These are phyloP conservation scores for Escovopsis sp. DNA, from an alignment of 2,329 filamentous ascomycete genomes.

Conservation along the genomic window DNA sequence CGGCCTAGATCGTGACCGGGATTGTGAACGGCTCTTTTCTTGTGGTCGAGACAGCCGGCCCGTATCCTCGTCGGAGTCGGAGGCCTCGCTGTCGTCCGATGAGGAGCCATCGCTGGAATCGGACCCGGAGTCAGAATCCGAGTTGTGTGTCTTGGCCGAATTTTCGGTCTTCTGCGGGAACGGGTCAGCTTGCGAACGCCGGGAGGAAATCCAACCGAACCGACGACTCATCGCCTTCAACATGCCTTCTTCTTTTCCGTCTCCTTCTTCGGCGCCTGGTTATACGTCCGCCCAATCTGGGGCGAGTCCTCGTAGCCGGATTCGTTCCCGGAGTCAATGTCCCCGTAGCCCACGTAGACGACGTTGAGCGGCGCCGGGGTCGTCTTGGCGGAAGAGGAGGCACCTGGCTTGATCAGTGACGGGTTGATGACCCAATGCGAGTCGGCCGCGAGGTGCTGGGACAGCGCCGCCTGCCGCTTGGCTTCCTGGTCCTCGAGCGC, in stretches of 20 bases:
- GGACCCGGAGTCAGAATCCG: constrained; percentile 7
- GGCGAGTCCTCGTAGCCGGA: constrained; percentile 20
- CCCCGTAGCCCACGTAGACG: constrained; percentile 41
- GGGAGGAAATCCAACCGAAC: neutral
- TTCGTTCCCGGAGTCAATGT: constrained; percentile 29
- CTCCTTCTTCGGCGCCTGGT: constrained; percentile 4
- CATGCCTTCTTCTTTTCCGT: constrained; percentile 12
- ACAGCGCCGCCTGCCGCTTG: constrained; percentile 45
- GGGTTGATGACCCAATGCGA: constrained; percentile 62
- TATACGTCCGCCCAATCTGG: constrained; percentile 21
- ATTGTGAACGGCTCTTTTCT: constrained; percentile 16
- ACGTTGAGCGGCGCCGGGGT: constrained; percentile 35
- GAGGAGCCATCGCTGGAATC: constrained; percentile 13
- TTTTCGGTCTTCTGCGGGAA: neutral
- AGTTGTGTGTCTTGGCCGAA: neutral
- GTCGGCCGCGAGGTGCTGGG: constrained; percentile 51
- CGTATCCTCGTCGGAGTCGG: constrained; percentile 12
- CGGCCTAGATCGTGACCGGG: constrained; percentile 16
- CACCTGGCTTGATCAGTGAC: constrained; percentile 11
- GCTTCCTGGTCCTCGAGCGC: constrained; percentile 53
- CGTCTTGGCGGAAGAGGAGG: constrained; percentile 8
- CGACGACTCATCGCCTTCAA: too few relatives aligned
- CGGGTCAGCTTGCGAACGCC: constrained; percentile 2
- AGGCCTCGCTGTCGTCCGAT: constrained; percentile 12
- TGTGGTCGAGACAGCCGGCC: constrained; percentile 10